Conservation (phyloP, 306 rosid genomes). For the Sophora flavescens region DNA sequence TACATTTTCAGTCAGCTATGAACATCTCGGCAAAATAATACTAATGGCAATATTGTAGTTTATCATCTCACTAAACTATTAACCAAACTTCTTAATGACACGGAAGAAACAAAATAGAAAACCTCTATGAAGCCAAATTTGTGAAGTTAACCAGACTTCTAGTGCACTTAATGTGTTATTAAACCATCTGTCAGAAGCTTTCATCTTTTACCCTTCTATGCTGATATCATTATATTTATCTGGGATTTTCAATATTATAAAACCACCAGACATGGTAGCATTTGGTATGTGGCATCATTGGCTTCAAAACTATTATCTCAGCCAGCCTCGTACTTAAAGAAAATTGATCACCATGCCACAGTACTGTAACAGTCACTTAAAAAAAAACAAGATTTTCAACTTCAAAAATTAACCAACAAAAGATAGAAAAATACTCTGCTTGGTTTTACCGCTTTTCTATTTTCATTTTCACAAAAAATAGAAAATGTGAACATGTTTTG, state of each 20-base stretch:
- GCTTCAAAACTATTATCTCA: slow-evolving; percentile 30
- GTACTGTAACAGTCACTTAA: neutral
- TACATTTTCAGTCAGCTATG: too few species aligned
- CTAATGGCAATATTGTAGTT: slow-evolving; percentile 9
- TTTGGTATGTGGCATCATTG: slow-evolving; percentile 33
- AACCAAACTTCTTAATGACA: slow-evolving; percentile 25
- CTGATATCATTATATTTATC: slow-evolving; percentile 23
- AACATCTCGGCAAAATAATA: slow-evolving; percentile 18
- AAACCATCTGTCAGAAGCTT: slow-evolving; percentile 22
- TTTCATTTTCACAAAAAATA: too few species aligned
- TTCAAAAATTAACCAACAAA: neutral
- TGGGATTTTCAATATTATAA: slow-evolving; percentile 2
- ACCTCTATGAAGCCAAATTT: neutral
- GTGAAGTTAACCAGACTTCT: slow-evolving; percentile 27
- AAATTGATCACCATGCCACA: neutral
- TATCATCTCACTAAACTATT: slow-evolving; percentile 29
- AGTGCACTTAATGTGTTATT: neutral
- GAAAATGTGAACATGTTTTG: too few species aligned
- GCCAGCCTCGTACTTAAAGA: neutral
- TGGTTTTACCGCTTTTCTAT: too few species aligned
- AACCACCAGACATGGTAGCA: slow-evolving; percentile 14
- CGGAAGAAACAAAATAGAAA: neutral
- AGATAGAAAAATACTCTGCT: neutral
- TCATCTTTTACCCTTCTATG: neutral
- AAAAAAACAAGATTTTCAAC: slow-evolving; percentile 1